Base-by-base conservation (phyloP, 371 early-diverging fungal genomes). In the Chytridiales sp. region DNA sequence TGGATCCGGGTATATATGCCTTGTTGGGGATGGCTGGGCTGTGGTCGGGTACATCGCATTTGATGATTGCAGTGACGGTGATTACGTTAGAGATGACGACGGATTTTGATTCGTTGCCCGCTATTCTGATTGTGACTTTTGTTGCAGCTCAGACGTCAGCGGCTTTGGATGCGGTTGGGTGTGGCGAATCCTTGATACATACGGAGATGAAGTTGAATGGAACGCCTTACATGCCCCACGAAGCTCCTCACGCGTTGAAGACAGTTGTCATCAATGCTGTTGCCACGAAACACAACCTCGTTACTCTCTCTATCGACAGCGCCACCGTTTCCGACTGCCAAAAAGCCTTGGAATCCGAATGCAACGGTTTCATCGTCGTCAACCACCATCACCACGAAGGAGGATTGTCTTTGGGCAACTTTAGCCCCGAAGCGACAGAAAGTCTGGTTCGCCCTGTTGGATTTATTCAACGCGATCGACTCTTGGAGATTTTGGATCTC, bases 171-270 rank as follows among this genome's bases (percentile, higher is more conserved):
- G 35, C 55, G 3, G n/a, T n/a, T 21, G 22, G 35, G 5, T 21
- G 62, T 15, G 73, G 73, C 13, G 61, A 59, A 17, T 62, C 64
- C 27, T 51, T 72, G 4, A 68, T 68, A 62, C 73, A 68, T 51
- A 44, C 41, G 19, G 73, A 72, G 51, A 63, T 68, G 69, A 56
- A 68, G 32, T 43, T 52, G 48, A 64, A 60, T 50, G 63, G 62
- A 17, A 58, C 59, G 1, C 69, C 67, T 30, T 68, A 49, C 60
- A 54, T 72, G 17, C 62, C 63, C 0, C 36, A 42, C 24, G 68
- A 72, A 19, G 66, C 72, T 2, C 36, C 36, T 26, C 54, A 59
- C 41, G 9, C 31, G 19, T 52, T 72, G 26, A 48, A 49, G 2
- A 59, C 62, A 21, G 50, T 56, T 30, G 46, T 47, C 17, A 55